phyloP scores from a whole-genome alignment of 306 rosid species.

The Herpetospermum pedunculosum region DNA sequence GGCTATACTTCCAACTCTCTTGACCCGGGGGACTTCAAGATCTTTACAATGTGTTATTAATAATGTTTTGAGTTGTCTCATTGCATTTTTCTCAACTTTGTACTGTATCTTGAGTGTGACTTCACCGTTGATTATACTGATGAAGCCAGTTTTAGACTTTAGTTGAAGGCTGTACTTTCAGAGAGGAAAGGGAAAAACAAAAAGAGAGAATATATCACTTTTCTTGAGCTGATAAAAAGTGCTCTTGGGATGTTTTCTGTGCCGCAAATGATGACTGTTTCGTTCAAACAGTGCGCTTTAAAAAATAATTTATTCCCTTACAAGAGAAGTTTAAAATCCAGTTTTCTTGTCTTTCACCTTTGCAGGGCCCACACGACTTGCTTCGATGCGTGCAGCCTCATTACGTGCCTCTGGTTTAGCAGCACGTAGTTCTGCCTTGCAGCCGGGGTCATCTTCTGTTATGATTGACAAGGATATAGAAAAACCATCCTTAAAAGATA shows the following conservation, averaged over 20 bases:
- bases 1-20: neutral
- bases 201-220: neutral
- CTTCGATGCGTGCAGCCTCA: slow-evolving; percentile 36
- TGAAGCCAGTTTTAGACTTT: neutral
- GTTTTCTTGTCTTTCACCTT: neutral
- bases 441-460: slow-evolving; percentile 21
- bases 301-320: neutral
- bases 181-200: neutral
- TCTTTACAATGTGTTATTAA: neutral
- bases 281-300: neutral
- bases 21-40: neutral
- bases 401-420: slow-evolving; percentile 53
- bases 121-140: neutral
- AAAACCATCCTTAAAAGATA: slow-evolving; percentile 4
- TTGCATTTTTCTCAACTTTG: neutral
- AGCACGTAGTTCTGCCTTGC: slow-evolving; percentile 19
- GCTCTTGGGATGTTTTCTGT: neutral
- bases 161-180: neutral
- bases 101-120: neutral
- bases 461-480: slow-evolving; percentile 18
- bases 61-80: neutral
- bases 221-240: neutral
- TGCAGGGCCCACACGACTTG: slow-evolving; percentile 43
- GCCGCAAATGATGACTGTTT: neutral
- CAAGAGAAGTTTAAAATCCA: neutral